phyloP scores from a whole-genome alignment of 1,284 basidiomycete genomes.

The Sphaerobolus stellatus region DNA sequence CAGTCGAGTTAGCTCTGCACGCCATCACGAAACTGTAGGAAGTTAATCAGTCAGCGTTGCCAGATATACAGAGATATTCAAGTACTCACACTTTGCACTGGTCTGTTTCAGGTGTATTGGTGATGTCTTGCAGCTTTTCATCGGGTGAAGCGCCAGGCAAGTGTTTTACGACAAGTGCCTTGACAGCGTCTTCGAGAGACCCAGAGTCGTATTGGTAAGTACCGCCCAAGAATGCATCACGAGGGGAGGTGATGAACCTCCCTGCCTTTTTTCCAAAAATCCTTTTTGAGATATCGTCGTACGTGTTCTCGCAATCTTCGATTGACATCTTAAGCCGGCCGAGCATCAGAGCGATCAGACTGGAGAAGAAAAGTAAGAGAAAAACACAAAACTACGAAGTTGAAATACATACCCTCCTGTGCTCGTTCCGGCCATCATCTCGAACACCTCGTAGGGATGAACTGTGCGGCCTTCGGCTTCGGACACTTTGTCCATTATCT shows the following conservation, averaged over 20 bases:
- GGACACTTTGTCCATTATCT: slow-evolving; percentile 25
- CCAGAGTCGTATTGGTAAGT: slow-evolving; percentile 13
- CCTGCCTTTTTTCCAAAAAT: no score
- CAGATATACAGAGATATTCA: neutral
- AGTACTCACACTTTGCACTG: slow-evolving; percentile 14
- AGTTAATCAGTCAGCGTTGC: neutral
- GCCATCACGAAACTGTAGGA: slow-evolving; percentile 21
- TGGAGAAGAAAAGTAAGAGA: slow-evolving; percentile 13
- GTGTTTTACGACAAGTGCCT: slow-evolving; percentile 16
- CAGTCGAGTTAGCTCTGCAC: neutral
- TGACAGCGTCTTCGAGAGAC: slow-evolving; percentile 22
- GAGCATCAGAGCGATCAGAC: slow-evolving; percentile 39
- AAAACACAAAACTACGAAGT: neutral
- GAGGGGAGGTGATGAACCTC: no score
- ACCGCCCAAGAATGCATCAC: neutral
- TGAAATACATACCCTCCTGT: slow-evolving; percentile 31
- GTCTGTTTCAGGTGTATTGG: no score
- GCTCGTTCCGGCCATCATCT: slow-evolving; percentile 36
- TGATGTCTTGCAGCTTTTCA: slow-evolving; percentile 8
- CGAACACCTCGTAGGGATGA: slow-evolving; percentile 35
- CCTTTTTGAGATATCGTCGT: slow-evolving; percentile 25
- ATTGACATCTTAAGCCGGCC: slow-evolving; percentile 35
- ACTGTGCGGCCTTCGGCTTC: slow-evolving; percentile 17
- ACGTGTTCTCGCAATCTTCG: slow-evolving; percentile 29
- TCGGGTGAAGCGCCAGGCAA: slow-evolving; percentile 4